phyloP scores from a whole-genome alignment of 169 alveolate genomes.

The Cryptosporidium felis region DNA sequence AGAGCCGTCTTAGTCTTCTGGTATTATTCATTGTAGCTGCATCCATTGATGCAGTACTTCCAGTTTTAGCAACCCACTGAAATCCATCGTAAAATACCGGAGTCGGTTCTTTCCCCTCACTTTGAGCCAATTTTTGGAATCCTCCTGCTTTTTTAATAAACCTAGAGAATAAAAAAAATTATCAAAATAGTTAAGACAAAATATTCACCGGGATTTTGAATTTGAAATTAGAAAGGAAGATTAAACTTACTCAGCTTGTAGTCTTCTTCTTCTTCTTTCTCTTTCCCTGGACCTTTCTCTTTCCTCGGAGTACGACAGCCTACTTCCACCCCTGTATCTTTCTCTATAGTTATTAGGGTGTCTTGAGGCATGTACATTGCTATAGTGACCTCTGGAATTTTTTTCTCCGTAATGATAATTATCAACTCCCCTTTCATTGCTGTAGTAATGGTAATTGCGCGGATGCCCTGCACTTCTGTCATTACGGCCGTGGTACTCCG shows the following conservation, averaged over 20 bases:
- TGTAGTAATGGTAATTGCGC: background rate
- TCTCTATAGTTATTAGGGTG: background rate
- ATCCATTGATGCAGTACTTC: conserved; percentile 79
- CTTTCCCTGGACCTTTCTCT: conserved; percentile 77
- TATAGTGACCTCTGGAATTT: background rate
- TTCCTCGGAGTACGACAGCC: conserved; percentile 18
- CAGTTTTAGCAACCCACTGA: conserved; percentile 93
- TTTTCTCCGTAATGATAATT: background rate
- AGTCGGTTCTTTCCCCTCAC: conserved; percentile 90
- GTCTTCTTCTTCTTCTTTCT: conserved; percentile 73
- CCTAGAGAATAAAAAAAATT: background rate
- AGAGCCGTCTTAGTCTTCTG: conserved; percentile 85
- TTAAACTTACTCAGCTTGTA: conserved; percentile 76
- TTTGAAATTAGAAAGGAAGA: too few relatives aligned
- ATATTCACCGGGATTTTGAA: too few relatives aligned
- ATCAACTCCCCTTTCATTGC: background rate
- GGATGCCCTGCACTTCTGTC: background rate
- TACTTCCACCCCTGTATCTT: background rate
- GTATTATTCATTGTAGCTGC: conserved; percentile 90
- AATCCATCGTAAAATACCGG: conserved; percentile 92
- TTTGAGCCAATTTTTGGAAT: conserved; percentile 87
- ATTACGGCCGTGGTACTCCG: background rate
- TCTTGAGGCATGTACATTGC: background rate
- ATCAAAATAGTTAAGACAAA: too few relatives aligned
- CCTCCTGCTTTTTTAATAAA: conserved; percentile 90